These are phyloP conservation scores for Spathaspora arborariae DNA, from an alignment of 805 yeast genomes.

Conservation along the genomic window DNA sequence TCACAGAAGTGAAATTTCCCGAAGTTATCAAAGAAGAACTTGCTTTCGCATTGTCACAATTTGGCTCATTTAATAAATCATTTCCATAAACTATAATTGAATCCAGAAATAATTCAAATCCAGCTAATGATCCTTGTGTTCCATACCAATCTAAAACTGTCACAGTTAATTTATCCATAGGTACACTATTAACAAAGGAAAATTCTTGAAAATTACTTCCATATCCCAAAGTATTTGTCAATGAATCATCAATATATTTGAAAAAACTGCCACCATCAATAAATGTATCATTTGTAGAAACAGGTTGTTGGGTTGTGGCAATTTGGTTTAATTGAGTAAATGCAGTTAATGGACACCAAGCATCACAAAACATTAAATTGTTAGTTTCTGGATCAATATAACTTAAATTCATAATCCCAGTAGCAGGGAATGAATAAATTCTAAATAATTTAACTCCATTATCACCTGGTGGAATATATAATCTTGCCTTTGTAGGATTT, in stretches of 20 bases:
- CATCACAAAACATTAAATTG: constrained; percentile 65
- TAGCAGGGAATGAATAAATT: constrained; percentile 69
- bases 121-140: constrained; percentile 59
- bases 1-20: constrained; percentile 25
- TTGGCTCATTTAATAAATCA: constrained; percentile 63
- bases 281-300: constrained; percentile 20
- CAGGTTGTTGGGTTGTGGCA: constrained; percentile 18
- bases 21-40: constrained; percentile 11
- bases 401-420: constrained; percentile 88
- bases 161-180: constrained; percentile 58
- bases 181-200: constrained; percentile 67
- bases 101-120: constrained; percentile 66
- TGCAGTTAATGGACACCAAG: constrained; percentile 75
- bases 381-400: constrained; percentile 74
- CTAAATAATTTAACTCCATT: constrained; percentile 63
- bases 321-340: constrained; percentile 29
- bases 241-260: constrained; percentile 31
- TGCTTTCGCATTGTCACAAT: constrained; percentile 39
- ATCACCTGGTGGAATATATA: constrained; percentile 57
- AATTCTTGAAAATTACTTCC: constrained; percentile 70
- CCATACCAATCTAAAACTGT: constrained; percentile 71
- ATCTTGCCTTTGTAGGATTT: constrained; percentile 66
- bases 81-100: constrained; percentile 68
- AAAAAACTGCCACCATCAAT: constrained; percentile 33
- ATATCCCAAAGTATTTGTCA: constrained; percentile 37